Conservation (phyloP, 139 green algal genomes). For the Coelastrella sp. region DNA sequence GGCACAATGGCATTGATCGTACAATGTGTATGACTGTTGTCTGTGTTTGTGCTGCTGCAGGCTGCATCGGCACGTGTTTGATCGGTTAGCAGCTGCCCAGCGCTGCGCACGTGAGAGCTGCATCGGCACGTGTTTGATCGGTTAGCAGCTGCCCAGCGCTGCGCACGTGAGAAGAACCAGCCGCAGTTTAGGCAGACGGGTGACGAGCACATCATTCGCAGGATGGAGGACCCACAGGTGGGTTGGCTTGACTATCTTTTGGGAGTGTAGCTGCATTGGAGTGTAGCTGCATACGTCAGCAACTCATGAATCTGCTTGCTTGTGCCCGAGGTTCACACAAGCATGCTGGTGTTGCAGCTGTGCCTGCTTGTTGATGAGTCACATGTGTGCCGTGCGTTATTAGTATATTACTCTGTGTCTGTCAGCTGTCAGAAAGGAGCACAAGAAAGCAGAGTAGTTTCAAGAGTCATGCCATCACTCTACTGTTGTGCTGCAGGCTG, state of each 20-base stretch:
- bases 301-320: too few relatives aligned
- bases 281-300: too few relatives aligned
- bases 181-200: conserved; percentile 53
- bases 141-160: conserved; percentile 70
- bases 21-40: too few relatives aligned
- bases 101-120: conserved; percentile 66
- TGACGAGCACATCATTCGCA: conserved; percentile 31
- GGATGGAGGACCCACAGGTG: conserved; percentile 31
- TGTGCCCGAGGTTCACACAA: too few relatives aligned
- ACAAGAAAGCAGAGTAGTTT: too few relatives aligned
- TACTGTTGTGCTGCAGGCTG: background rate
- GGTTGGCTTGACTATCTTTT: background rate
- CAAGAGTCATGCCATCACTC: background rate
- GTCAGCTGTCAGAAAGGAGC: too few relatives aligned
- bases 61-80: conserved; percentile 89
- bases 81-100: conserved; percentile 76
- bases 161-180: conserved; percentile 51
- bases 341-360: too few relatives aligned
- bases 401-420: too few relatives aligned
- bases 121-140: conserved; percentile 91
- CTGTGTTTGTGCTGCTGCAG: conserved; percentile 6
- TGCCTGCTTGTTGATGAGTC: too few relatives aligned
- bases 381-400: too few relatives aligned
- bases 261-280: too few relatives aligned
- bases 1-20: too few relatives aligned